A percentile compares a stretch with the other conserved stretches of the same genome.
phyloP scores from a whole-genome alignment of 139 green algal genomes.

The Coelastrella sp. region DNA sequence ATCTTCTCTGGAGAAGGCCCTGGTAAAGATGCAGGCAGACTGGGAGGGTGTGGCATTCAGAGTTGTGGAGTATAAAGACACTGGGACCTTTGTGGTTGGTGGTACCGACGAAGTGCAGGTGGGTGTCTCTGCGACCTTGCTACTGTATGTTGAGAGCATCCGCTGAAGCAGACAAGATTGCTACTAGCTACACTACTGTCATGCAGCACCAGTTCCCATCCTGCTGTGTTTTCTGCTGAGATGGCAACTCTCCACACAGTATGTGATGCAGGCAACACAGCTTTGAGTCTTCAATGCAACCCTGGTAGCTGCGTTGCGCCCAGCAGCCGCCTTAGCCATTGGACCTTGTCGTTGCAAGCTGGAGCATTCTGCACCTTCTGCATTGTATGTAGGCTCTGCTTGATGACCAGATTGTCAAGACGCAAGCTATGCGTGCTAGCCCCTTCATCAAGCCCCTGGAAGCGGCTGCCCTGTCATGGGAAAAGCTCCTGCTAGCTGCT shows the following conservation, averaged over 20 bases:
- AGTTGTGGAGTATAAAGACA: conserved; percentile 85
- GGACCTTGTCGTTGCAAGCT: background rate
- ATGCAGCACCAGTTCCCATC: too few species aligned
- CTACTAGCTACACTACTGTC: too few species aligned
- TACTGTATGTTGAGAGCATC: too few species aligned
- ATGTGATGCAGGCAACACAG: background rate
- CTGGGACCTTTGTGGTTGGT: conserved; percentile 86
- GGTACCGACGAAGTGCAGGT: conserved; percentile 87
- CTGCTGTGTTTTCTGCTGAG: too few species aligned
- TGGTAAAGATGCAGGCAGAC: conserved; percentile 85
- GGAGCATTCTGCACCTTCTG: background rate
- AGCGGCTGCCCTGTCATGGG: conserved; percentile 70
- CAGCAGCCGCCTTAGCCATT: background rate
- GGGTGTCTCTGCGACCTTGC: background rate
- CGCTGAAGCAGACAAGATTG: too few species aligned
- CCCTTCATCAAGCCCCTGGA: conserved; percentile 89
- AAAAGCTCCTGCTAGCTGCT: conserved; percentile 74
- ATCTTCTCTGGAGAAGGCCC: conserved; percentile 79
- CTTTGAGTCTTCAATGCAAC: background rate
- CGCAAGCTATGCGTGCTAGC: conserved; percentile 81
- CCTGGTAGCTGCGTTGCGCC: background rate
- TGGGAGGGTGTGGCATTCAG: conserved; percentile 84
- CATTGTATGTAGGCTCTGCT: conserved; percentile 68
- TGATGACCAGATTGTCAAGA: conserved; percentile 85
- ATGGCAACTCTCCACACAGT: background rate